Evolutionary conservation across 2,329 filamentous ascomycete genomes (phyloP).

Genomic region (Aspergillus phoenicis): DNA sequence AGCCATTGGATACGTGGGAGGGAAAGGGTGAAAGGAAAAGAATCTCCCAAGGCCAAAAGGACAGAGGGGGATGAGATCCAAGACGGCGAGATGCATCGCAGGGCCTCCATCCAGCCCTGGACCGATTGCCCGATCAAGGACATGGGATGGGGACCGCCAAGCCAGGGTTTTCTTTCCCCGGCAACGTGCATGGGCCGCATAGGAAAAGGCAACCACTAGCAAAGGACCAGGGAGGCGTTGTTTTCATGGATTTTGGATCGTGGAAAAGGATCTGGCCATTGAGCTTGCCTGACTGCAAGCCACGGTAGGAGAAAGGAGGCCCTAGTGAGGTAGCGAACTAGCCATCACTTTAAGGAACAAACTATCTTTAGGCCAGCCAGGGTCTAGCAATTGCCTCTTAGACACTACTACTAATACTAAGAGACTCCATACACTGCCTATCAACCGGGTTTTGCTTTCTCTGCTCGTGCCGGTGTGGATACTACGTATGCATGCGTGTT

Average conservation of each 20-base stretch:
- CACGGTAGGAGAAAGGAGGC: background rate
- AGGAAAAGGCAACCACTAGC: slow-evolving; percentile 10
- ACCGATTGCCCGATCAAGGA: background rate
- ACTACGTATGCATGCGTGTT: background rate
- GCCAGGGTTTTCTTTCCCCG: background rate
- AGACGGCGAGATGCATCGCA: background rate
- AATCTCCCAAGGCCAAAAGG: background rate
- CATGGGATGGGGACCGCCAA: slow-evolving; percentile 1
- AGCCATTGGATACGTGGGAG: background rate
- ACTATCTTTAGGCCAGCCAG: background rate
- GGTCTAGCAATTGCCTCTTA: too few species aligned
- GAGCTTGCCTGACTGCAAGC: background rate
- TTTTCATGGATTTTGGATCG: background rate
- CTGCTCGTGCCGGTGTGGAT: background rate
- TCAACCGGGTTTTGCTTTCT: too few species aligned
- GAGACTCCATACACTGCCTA: too few species aligned
- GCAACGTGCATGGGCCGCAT: slow-evolving; percentile 10
- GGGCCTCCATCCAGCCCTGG: background rate
- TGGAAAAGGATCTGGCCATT: background rate
- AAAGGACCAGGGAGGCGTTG: background rate
- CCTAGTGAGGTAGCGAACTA: background rate
- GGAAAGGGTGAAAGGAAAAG: background rate
- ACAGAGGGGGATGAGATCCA: too few species aligned
- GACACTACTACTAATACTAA: too few species aligned
- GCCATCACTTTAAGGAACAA: background rate